These are phyloP conservation scores for Lenzites betulinus DNA, from an alignment of 768 basidiomycete genomes.

Conservation along the genomic window DNA sequence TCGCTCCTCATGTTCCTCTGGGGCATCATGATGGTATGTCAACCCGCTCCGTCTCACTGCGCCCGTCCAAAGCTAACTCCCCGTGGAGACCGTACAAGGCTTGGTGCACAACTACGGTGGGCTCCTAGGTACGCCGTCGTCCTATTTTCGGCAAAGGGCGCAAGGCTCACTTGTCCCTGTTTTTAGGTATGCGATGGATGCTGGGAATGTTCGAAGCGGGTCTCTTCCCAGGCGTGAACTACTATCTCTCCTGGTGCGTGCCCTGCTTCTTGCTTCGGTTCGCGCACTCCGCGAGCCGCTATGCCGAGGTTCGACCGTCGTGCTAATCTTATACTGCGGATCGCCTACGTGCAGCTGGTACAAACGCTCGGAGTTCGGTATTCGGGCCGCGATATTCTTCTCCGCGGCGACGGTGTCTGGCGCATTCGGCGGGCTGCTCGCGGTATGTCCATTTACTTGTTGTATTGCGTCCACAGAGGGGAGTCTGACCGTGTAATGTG, in stretches of 20 bases:
- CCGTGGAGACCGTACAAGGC: slow-evolving; percentile 66
- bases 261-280: background rate
- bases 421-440: slow-evolving; percentile 79
- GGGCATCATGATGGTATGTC: slow-evolving; percentile 72
- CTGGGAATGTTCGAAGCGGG: slow-evolving; percentile 75
- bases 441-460: slow-evolving; percentile 41
- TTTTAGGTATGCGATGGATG: slow-evolving; percentile 66
- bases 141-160: too few relatives aligned
- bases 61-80: background rate
- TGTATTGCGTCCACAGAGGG: background rate
- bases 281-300: background rate
- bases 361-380: slow-evolving; percentile 75
- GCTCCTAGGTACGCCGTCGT: slow-evolving; percentile 54
- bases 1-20: slow-evolving; percentile 72
- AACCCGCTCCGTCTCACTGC: background rate
- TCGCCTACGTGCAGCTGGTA: slow-evolving; percentile 48
- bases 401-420: slow-evolving; percentile 75
- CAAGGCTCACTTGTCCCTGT: background rate
- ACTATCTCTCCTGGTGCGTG: slow-evolving; percentile 70
- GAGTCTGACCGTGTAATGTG: background rate
- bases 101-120: slow-evolving; percentile 69
- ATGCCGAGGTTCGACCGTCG: slow-evolving; percentile 11
- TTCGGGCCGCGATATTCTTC: slow-evolving; percentile 50
- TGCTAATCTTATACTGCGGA: slow-evolving; percentile 15
- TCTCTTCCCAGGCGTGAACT: slow-evolving; percentile 54